These are phyloP conservation scores for Emergomyces orientalis DNA, from an alignment of 2,329 filamentous ascomycete genomes.

Conservation along the genomic window DNA sequence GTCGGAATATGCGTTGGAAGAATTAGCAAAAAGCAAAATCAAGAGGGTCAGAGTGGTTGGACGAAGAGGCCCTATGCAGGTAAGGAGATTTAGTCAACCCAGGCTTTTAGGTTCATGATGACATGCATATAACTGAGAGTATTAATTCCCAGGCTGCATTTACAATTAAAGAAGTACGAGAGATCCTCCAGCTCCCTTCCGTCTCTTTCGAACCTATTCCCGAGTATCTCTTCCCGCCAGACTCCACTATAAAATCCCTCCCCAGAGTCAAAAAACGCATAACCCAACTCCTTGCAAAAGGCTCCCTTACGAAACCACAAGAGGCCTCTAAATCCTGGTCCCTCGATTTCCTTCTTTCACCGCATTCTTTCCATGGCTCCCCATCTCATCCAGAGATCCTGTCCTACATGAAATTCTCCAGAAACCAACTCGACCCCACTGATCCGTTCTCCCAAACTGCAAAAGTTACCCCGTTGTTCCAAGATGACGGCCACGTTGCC, in stretches of 20 bases:
- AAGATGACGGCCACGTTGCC: slow-evolving; percentile 26
- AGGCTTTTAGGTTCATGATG: background rate
- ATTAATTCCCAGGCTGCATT: slow-evolving; percentile 60
- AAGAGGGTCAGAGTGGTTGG: slow-evolving; percentile 80
- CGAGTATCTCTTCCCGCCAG: slow-evolving; percentile 53
- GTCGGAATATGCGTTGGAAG: slow-evolving; percentile 68
- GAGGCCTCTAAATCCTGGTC: slow-evolving; percentile 63
- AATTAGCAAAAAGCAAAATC: slow-evolving; percentile 61
- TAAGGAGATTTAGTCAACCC: slow-evolving; percentile 28
- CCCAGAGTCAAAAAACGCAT: slow-evolving; percentile 67
- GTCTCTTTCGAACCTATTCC: slow-evolving; percentile 66
- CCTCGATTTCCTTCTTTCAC: slow-evolving; percentile 75
- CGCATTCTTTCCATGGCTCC: slow-evolving; percentile 54
- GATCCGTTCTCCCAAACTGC: slow-evolving; percentile 45
- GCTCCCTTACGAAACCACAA: slow-evolving; percentile 46
- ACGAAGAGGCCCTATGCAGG: slow-evolving; percentile 79
- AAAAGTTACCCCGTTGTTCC: slow-evolving; percentile 29
- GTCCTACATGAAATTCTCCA: slow-evolving; percentile 56
- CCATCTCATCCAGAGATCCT: slow-evolving; percentile 43
- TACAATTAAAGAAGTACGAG: slow-evolving; percentile 87
- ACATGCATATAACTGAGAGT: slow-evolving; percentile 1
- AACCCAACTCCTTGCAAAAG: slow-evolving; percentile 71
- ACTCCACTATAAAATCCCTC: slow-evolving; percentile 54
- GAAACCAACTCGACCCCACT: slow-evolving; percentile 43
- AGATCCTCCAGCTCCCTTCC: slow-evolving; percentile 66